phyloP scores from a whole-genome alignment of 257 asterid genomes.

The Linaria vulgaris region DNA sequence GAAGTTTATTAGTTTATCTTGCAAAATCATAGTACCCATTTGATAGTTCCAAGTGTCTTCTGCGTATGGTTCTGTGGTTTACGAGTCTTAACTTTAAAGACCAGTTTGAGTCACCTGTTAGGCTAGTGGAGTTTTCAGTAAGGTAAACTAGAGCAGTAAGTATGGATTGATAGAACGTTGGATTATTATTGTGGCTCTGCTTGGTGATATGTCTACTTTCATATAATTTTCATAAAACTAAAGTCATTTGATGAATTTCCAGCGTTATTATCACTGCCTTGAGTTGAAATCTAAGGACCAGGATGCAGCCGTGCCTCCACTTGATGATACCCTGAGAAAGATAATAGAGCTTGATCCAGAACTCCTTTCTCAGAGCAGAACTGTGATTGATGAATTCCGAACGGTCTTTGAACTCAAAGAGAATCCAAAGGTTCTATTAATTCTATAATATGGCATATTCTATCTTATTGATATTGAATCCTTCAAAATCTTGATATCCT shows the following conservation, averaged over 20 bases:
- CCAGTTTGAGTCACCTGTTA: too few species aligned
- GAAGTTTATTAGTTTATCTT: too few species aligned
- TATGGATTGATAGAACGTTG: too few species aligned
- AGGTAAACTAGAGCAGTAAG: too few species aligned
- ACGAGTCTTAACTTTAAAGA: too few species aligned
- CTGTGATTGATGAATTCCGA: constrained; percentile 60
- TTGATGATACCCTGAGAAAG: constrained; percentile 75
- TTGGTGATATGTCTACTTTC: neutral
- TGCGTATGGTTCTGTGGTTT: too few species aligned
- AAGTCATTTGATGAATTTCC: constrained; percentile 24
- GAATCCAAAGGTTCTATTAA: constrained; percentile 73
- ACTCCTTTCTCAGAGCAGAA: constrained; percentile 50
- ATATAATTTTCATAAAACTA: constrained; percentile 2
- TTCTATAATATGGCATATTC: neutral
- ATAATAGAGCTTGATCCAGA: constrained; percentile 81
- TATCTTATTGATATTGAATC: neutral
- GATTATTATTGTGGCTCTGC: neutral
- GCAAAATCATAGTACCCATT: too few species aligned
- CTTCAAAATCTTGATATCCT: constrained; percentile 8
- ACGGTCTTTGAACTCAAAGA: constrained; percentile 74
- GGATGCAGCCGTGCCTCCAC: constrained; percentile 78
- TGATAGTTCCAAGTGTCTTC: too few species aligned
- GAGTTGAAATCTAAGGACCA: constrained; percentile 82
- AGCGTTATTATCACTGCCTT: constrained; percentile 77
- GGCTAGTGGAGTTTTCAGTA: too few species aligned